Conservation (phyloP, 139 green algal species). For the Astrephomene gubernaculifera region DNA sequence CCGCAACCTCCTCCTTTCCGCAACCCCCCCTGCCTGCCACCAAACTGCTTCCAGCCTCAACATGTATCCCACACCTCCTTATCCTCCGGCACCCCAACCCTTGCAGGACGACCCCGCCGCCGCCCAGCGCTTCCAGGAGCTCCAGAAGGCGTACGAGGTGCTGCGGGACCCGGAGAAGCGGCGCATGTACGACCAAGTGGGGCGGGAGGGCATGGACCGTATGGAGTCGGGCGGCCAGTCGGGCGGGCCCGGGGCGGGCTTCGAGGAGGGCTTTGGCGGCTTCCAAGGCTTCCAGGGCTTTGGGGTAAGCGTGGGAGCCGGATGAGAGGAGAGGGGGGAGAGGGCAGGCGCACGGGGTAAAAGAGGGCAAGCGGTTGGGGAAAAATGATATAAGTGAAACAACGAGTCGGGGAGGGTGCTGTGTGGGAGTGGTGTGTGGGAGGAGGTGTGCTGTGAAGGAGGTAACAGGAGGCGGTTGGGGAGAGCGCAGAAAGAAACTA, state of each 20-base stretch:
- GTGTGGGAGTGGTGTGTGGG: no score
- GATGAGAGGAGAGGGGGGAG: not conserved
- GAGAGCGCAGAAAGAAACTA: no score
- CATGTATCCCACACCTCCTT: no score
- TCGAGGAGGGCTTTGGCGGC: slow-evolving; percentile 25
- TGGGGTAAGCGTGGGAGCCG: not conserved
- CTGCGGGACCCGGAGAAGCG: slow-evolving; percentile 89
- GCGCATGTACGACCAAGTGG: slow-evolving; percentile 78
- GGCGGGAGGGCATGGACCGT: slow-evolving; percentile 73
- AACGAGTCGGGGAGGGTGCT: no score
- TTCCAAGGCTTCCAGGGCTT: slow-evolving; percentile 50
- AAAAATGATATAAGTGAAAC: no score
- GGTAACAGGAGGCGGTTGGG: no score
- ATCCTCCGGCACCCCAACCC: no score
- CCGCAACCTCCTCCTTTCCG: not conserved
- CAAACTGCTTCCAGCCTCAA: not conserved
- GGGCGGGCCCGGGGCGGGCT: slow-evolving; percentile 5
- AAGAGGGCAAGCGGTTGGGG: no score
- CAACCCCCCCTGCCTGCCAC: not conserved
- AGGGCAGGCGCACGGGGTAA: not conserved
- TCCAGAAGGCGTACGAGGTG: slow-evolving; percentile 91
- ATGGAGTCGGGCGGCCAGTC: slow-evolving; percentile 67
- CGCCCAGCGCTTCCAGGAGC: slow-evolving; percentile 87
- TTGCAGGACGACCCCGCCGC: slow-evolving; percentile 83
- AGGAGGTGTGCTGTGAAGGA: not conserved